Base-by-base conservation (phyloP, 306 rosid species). In the Dryas alaskensis region DNA sequence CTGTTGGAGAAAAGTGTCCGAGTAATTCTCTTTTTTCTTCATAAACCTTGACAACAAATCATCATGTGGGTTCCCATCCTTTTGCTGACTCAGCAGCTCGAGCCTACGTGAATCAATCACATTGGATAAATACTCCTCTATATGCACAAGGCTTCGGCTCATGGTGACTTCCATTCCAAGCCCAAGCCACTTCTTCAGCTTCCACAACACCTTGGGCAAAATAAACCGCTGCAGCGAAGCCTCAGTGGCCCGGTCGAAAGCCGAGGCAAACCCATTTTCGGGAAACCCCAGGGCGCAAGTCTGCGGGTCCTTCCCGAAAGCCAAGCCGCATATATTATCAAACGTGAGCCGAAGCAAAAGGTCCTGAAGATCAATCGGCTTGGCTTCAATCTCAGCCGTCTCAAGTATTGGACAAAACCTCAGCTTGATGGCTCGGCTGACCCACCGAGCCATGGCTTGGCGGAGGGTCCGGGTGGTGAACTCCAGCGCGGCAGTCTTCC, bases 391-490 rank as follows among this genome's bases (percentile, higher is more conserved):
- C 81, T 93, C 78, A 6, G 96, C 96, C 14, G 73, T 7, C 17
- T 81, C 57, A 0, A 93, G 85, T 2, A 93, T 84, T 0, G 85
- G 67, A 22, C 93, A 89, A 39, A 93, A 89, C n/a, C 97, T 60
- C 0, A 86, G 92, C 81, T 92, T 89, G 4, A 91, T 93, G 43
- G 97, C 96, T 50, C 96, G 91, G 72, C 77, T 93, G 10, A 93
- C 98, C 98, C 98, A 93, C 0, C 98, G 81, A 53, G 91, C 93
- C 98, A 93, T 93, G 69, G 98, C 97, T 72, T 93, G 98, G 60
- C 98, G 98, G 1, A 93, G 58, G 0, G 98, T 93, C 37, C 98
- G 10, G 11, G 97, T 93, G 25, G 98, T 93, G 46, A 93, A 93
- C 81, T 93, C 98, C 73, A 93, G 76, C 2, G 98, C 98, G 10